Base-by-base conservation (phyloP, 2,329 filamentous ascomycete species). In the Sarocladium strictum region DNA sequence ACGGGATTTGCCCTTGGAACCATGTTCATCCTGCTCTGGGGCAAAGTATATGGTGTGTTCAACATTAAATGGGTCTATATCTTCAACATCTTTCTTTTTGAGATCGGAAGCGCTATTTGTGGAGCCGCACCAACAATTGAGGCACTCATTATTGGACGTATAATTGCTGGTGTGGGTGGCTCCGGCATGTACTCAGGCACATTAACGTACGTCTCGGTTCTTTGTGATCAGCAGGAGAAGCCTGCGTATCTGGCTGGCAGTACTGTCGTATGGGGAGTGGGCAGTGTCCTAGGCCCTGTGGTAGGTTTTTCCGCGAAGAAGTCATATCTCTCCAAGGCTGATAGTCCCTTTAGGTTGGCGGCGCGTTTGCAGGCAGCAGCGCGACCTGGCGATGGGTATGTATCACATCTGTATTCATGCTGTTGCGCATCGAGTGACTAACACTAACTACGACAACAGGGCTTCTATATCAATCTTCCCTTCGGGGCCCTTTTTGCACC, bases 401-500 rank as follows among this genome's bases (percentile, higher is more conserved):
- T 29, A 12, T n/a, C 10, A 21, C 7, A 7, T 19, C 6, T 6
- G 6, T n/a, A 32, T 38, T n/a, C 26, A 3, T 54, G 19, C 26
- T n/a, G 26, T 24, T 45, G 9, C 9, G 37, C 11, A n/a, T n/a
- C n/a, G n/a, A n/a, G n/a, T n/a, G 17, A 45, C 11, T 7, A 6
- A 32, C 29, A 32, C 29, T 32, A 12, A 45, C 10, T 4, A 45
- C 7, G 24, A 23, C 24, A 7, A 19, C 33, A 57, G 59, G 64
- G 65, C 0, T 74, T 75, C 54, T 84, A 83, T 57, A 76, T 82
- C 64, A 82, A 81, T 56, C 66, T 81, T 1, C 64, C 76, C 23
- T 71, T 74, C 2, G 78, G 66, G 2, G 72, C 59, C 29, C 61
- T 70, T 19, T 61, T 63, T 9, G 56, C 66, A 21, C 55, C 55